Evolutionary conservation across 768 basidiomycete genomes (phyloP).

Genomic region (Termitomyces sp.): DNA sequence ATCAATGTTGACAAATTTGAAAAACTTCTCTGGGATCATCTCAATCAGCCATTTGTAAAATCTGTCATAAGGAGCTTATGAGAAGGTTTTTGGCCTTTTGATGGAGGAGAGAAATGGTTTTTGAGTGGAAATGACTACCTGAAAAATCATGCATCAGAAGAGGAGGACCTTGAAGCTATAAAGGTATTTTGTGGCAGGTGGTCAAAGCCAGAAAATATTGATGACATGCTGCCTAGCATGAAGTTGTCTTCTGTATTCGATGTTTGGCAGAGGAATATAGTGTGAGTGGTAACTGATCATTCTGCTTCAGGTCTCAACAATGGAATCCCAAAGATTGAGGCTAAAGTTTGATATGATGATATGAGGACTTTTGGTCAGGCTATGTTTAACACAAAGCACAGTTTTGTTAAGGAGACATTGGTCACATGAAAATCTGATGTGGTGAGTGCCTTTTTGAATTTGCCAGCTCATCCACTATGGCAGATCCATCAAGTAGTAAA

Average conservation of each 20-base stretch:
- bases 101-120: slow-evolving; percentile 19
- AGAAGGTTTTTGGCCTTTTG: slow-evolving; percentile 23
- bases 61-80: slow-evolving; percentile 19
- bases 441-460: too few relatives aligned
- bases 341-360: slow-evolving; percentile 8
- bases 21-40: slow-evolving; percentile 17
- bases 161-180: too few relatives aligned
- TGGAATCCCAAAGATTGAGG: slow-evolving; percentile 5
- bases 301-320: slow-evolving; percentile 15
- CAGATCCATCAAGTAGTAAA: too few relatives aligned
- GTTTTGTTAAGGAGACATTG: slow-evolving; percentile 16
- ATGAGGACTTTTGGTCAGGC: slow-evolving; percentile 2
- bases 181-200: too few relatives aligned
- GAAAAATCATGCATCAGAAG: too few relatives aligned
- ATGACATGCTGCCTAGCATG: slow-evolving; percentile 20
- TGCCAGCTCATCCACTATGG: too few relatives aligned
- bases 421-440: slow-evolving; percentile 17
- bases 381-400: slow-evolving; percentile 8
- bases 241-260: slow-evolving; percentile 21
- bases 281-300: slow-evolving; percentile 22
- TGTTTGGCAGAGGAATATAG: slow-evolving; percentile 22
- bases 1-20: slow-evolving; percentile 19
- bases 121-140: too few relatives aligned
- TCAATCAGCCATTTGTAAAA: slow-evolving; percentile 24
- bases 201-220: background rate